Conservation (phyloP, 1,284 basidiomycete genomes). For the Violaceomyces palustris region DNA sequence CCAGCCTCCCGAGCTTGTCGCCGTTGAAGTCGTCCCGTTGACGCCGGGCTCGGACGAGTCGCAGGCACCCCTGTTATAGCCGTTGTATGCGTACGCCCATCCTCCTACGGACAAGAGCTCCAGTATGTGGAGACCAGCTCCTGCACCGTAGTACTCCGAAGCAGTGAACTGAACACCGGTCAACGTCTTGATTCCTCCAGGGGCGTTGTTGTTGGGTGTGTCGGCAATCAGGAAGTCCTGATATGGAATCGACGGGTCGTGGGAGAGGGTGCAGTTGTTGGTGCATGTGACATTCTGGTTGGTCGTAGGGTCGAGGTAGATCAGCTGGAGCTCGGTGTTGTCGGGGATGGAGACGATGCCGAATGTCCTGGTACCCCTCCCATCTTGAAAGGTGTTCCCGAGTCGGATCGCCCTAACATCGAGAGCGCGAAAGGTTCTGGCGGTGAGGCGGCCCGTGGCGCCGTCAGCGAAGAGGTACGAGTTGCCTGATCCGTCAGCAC, state of each 20-base stretch:
- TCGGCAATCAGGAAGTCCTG: constrained; percentile 77
- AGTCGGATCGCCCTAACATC: constrained; percentile 74
- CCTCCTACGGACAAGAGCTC: constrained; percentile 81
- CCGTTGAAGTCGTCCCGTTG: constrained; percentile 28
- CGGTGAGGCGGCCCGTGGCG: constrained; percentile 66
- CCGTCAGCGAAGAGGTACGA: constrained; percentile 79
- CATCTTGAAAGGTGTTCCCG: constrained; percentile 78
- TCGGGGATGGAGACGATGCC: constrained; percentile 74
- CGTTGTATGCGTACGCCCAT: constrained; percentile 43
- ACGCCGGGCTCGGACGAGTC: constrained; percentile 31
- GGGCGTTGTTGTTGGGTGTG: constrained; percentile 30
- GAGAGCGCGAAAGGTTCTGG: constrained; percentile 68
- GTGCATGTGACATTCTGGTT: constrained; percentile 63
- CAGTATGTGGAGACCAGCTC: constrained; percentile 78
- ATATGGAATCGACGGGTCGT: constrained; percentile 65
- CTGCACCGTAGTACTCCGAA: constrained; percentile 68
- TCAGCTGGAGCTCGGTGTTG: constrained; percentile 71
- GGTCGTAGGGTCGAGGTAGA: constrained; percentile 71
- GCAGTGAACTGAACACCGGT: constrained; percentile 70
- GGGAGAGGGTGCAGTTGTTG: constrained; percentile 50
- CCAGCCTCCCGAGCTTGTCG: constrained; percentile 39
- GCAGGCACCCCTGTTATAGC: constrained; percentile 39
- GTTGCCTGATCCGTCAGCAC: constrained; percentile 69
- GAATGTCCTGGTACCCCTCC: constrained; percentile 77
- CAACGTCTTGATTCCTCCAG: constrained; percentile 59